Evolutionary conservation across 1,284 basidiomycete species (phyloP).

Genomic region (Trametes versicolor): DNA sequence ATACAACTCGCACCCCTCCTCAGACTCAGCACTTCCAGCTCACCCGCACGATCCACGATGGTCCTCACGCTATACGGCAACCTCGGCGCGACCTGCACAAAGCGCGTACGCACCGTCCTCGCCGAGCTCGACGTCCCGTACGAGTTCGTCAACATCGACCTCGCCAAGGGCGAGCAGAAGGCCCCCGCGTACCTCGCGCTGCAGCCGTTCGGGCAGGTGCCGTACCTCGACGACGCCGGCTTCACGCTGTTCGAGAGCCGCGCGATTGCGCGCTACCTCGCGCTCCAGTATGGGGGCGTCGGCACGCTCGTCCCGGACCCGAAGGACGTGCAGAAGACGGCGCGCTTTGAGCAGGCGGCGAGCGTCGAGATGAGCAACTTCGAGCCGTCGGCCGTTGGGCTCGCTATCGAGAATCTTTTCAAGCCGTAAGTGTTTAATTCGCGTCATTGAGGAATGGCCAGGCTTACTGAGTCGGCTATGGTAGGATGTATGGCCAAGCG

Average conservation of each 20-base stretch:
- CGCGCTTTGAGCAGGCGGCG: conserved; percentile 64
- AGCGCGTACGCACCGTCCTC: conserved; percentile 54
- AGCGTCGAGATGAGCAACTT: conserved; percentile 64
- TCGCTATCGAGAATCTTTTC: conserved; percentile 57
- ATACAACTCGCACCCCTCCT: too few relatives aligned
- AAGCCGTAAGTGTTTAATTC: conserved; percentile 47
- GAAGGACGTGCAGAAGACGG: conserved; percentile 48
- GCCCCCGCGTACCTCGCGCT: conserved; percentile 49
- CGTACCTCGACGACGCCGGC: conserved; percentile 64
- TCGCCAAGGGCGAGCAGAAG: conserved; percentile 58
- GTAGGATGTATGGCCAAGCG: conserved; percentile 19
- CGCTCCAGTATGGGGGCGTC: conserved; percentile 52
- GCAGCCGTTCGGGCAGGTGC: conserved; percentile 76
- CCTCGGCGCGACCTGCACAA: conserved; percentile 54
- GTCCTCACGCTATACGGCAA: conserved; percentile 60
- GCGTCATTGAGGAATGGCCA: background rate
- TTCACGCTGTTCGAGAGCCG: conserved; percentile 60
- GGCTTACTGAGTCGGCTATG: background rate
- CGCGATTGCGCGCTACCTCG: conserved; percentile 61
- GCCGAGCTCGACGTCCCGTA: conserved; percentile 63
- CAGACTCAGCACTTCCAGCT: too few relatives aligned
- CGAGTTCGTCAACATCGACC: conserved; percentile 55
- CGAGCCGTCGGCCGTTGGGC: conserved; percentile 51
- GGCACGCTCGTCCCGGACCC: conserved; percentile 47
- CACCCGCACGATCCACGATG: conserved; percentile 45